phyloP scores from a whole-genome alignment of 306 rosid species.

The Glycine tomentella region DNA sequence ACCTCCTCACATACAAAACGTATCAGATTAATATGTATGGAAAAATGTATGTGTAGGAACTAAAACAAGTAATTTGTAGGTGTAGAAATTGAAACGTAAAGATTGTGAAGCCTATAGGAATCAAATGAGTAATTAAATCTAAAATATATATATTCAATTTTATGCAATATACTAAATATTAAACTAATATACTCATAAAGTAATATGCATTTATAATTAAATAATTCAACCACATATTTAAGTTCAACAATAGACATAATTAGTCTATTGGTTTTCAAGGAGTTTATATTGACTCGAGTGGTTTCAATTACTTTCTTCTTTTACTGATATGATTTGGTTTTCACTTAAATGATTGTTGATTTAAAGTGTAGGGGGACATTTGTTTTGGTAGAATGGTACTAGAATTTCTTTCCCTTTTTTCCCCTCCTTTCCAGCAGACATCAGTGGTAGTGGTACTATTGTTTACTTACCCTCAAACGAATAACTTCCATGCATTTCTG shows the following conservation, averaged over 20 bases:
- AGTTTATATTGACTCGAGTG: neutral
- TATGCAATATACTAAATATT: too few species aligned
- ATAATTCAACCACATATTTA: neutral
- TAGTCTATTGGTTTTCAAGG: neutral
- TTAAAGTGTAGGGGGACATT: conserved; percentile 24
- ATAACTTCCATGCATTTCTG: conserved; percentile 37
- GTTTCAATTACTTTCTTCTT: neutral
- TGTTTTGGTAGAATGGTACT: conserved; percentile 16
- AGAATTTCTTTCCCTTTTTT: neutral
- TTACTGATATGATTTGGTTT: neutral
- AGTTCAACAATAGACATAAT: neutral
- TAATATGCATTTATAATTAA: too few species aligned
- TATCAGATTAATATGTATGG: too few species aligned
- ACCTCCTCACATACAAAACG: too few species aligned
- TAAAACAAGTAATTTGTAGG: too few species aligned
- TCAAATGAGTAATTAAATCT: too few species aligned
- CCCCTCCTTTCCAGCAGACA: neutral
- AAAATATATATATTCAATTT: too few species aligned
- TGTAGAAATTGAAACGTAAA: too few species aligned
- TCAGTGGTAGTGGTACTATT: conserved; percentile 16
- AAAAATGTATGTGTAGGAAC: too few species aligned
- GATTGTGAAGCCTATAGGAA: too few species aligned
- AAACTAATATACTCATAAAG: neutral
- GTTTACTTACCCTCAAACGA: conserved; percentile 34
- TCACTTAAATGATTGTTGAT: conserved; percentile 13